Percentiles rank a stretch among this genome's conserved stretches.
These are phyloP conservation scores for Viola pubescens DNA, from an alignment of 441 rosid species.

Conservation along the genomic window DNA sequence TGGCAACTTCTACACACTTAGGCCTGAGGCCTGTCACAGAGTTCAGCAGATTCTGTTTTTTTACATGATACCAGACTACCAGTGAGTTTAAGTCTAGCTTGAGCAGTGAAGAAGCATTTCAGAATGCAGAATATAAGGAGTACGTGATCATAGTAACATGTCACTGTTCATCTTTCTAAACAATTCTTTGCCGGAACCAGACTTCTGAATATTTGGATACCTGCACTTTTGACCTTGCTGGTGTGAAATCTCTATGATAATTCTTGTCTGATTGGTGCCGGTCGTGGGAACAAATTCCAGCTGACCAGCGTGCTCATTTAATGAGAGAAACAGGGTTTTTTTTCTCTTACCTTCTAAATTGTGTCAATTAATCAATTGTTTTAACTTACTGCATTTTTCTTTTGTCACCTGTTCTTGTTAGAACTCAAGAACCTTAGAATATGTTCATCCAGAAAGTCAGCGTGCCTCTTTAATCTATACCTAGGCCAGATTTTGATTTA, in stretches of 20 bases:
- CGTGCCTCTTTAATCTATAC: too few relatives aligned
- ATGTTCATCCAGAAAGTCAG: not conserved
- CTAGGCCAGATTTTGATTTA: not conserved
- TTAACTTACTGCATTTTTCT: too few relatives aligned
- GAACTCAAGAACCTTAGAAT: not conserved
- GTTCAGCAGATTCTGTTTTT: too few relatives aligned
- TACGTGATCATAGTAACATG: not conserved
- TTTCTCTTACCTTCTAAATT: not conserved
- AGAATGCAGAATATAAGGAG: slow-evolving; percentile 76
- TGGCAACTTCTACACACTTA: too few relatives aligned
- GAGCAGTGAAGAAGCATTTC: slow-evolving; percentile 63
- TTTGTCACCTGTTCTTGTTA: not conserved
- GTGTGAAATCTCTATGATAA: not conserved
- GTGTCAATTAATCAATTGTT: not conserved
- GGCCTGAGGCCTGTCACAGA: too few relatives aligned
- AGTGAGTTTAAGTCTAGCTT: slow-evolving; percentile 39
- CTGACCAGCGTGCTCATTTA: slow-evolving; percentile 75
- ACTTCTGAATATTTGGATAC: not conserved
- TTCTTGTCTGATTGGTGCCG: slow-evolving; percentile 40
- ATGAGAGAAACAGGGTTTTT: slow-evolving; percentile 77
- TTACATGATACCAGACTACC: too few relatives aligned
- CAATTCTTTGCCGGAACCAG: not conserved
- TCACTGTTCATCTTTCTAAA: not conserved
- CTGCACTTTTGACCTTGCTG: not conserved
- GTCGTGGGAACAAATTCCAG: slow-evolving; percentile 92